phyloP scores from a whole-genome alignment of 73 alveolate genomes.

The Effrenium voratum region DNA sequence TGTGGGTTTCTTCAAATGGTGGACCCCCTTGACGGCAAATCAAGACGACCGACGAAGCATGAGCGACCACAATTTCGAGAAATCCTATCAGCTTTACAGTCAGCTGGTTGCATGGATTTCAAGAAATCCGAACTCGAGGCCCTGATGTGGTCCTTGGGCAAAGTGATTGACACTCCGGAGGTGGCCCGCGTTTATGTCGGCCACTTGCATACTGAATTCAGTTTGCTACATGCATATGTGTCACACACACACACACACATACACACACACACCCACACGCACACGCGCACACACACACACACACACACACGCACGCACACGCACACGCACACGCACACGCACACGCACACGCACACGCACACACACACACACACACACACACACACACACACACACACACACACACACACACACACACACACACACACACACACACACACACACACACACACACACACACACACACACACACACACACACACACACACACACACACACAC shows the following conservation, averaged over 20 bases:
- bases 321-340: slow-evolving; percentile 1
- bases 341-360: slow-evolving; percentile 17
- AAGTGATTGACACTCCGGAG: slow-evolving; percentile 86
- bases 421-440: slow-evolving; percentile 32
- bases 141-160: slow-evolving; percentile 94
- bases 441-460: slow-evolving; percentile 36
- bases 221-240: no score
- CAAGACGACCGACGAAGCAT: no score
- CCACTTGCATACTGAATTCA: not conserved
- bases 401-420: slow-evolving; percentile 36
- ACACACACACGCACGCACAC: slow-evolving; percentile 20
- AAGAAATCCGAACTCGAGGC: slow-evolving; percentile 24
- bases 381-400: slow-evolving; percentile 36
- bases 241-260: slow-evolving; percentile 18
- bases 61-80: no score
- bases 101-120: no score
- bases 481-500: slow-evolving; percentile 32
- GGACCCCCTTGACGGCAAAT: no score
- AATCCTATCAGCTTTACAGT: no score
- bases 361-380: slow-evolving; percentile 36
- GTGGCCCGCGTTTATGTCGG: slow-evolving; percentile 93
- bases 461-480: slow-evolving; percentile 36
- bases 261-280: slow-evolving; percentile 11
- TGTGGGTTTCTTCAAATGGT: no score
- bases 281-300: slow-evolving; percentile 15